These are phyloP conservation scores for Pyrrhoderma noxium DNA, from an alignment of 1,284 basidiomycete genomes.

Conservation along the genomic window DNA sequence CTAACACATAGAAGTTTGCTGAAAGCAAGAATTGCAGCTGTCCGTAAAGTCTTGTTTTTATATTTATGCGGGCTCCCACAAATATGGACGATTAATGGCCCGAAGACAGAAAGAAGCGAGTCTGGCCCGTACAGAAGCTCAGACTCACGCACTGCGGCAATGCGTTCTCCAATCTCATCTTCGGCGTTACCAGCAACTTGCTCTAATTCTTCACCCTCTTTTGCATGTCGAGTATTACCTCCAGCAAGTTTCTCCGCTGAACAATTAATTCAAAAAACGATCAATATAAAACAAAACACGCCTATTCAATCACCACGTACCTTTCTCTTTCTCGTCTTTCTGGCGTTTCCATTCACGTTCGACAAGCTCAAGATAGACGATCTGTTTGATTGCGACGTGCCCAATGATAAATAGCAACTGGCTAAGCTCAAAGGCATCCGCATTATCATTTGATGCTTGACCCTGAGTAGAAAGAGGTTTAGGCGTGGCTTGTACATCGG, in stretches of 20 bases:
- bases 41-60: constrained; percentile 83
- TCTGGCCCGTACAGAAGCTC: constrained; percentile 83
- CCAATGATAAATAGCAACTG: constrained; percentile 93
- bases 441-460: constrained; percentile 37
- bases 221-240: constrained; percentile 34
- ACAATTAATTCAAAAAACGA: constrained; percentile 12
- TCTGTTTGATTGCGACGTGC: constrained; percentile 95
- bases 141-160: constrained; percentile 76
- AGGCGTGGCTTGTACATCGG: constrained; percentile 12
- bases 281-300: neutral
- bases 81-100: constrained; percentile 85
- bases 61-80: constrained; percentile 84
- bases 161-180: constrained; percentile 94
- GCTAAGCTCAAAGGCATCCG: constrained; percentile 80
- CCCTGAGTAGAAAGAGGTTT: constrained; percentile 18
- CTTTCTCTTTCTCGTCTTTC: constrained; percentile 81
- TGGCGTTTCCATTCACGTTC: constrained; percentile 95
- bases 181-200: constrained; percentile 97
- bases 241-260: constrained; percentile 47
- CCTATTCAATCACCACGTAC: constrained; percentile 39
- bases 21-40: constrained; percentile 83
- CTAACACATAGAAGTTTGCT: constrained; percentile 98
- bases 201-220: constrained; percentile 86
- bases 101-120: constrained; percentile 83
- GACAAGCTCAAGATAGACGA: constrained; percentile 94